Percentiles rank a stretch among this genome's conserved stretches.
These are phyloP conservation scores for Luffa aegyptiaca DNA, from an alignment of 306 rosid genomes.

Conservation along the genomic window DNA sequence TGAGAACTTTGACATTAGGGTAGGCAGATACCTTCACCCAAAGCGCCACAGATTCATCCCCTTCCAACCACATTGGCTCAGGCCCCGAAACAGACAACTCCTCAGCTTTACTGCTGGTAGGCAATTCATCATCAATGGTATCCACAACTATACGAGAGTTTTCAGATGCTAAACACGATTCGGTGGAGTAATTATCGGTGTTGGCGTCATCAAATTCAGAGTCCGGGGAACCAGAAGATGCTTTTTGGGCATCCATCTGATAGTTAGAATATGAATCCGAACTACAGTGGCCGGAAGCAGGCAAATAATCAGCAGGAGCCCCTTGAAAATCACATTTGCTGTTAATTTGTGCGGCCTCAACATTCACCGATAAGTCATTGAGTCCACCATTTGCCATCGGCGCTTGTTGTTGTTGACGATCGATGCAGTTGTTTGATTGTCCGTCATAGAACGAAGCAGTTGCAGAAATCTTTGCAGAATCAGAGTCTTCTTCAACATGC, in stretches of 20 bases:
- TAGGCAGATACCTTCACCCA: slow-evolving; percentile 78
- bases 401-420: slow-evolving; percentile 28
- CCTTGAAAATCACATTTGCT: slow-evolving; percentile 27
- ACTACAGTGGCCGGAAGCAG: slow-evolving; percentile 28
- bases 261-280: slow-evolving; percentile 41
- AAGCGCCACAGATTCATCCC: slow-evolving; percentile 77
- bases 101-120: slow-evolving; percentile 48
- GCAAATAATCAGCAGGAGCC: slow-evolving; percentile 23
- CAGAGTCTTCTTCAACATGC: slow-evolving; percentile 56
- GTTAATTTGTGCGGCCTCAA: slow-evolving; percentile 34
- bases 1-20: background rate
- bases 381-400: slow-evolving; percentile 26
- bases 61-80: slow-evolving; percentile 79
- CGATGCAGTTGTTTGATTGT: slow-evolving; percentile 31
- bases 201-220: slow-evolving; percentile 44
- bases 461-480: slow-evolving; percentile 44
- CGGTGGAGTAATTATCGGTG: slow-evolving; percentile 19
- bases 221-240: slow-evolving; percentile 34
- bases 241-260: slow-evolving; percentile 40
- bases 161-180: slow-evolving; percentile 38
- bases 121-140: slow-evolving; percentile 48
- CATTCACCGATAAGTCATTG: slow-evolving; percentile 23
- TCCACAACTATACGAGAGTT: slow-evolving; percentile 43
- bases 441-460: slow-evolving; percentile 32
- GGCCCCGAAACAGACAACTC: slow-evolving; percentile 59